Evolutionary conservation across 2,329 filamentous ascomycete genomes (phyloP), one percentile per base, ranked within the genome.

Genomic region (Trichoderma koningii): DNA sequence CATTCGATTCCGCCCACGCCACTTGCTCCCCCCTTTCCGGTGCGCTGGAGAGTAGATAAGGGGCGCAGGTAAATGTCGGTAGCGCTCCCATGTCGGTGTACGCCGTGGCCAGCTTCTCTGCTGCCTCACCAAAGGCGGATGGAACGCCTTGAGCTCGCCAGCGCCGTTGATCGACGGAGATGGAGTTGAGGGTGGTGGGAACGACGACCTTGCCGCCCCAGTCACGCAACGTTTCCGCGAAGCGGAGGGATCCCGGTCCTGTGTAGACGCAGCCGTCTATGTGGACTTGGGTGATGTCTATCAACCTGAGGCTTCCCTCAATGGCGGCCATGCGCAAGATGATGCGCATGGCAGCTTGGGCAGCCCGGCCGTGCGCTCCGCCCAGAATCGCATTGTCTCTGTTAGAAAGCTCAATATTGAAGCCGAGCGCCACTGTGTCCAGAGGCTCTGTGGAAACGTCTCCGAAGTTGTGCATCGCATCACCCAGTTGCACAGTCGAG

Each of bases 1-100:
- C 80, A 65, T 81, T 81, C 0, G 79, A 81, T 66, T 81, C 79
- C 0, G 76, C 77, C 77, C 79, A 81, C 0, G 72, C 77, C 3
- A 81, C 71, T 28, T 81, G 72, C 14, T 81, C 77, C 4, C 78
- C 79, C 0, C 55, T 14, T 15, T 55, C 64, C 0, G 71, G 71
- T 1, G 62, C 66, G 7, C 42, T 73, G 1, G 77, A 73, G 0
- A 81, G 74, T 3, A 74, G 70, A 62, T 82, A 82, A 0, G 80
- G 80, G 0, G 79, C 78, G 56, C 79, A 81, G 3, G 79, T 82
- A 59, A 79, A 81, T 2, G 73, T 80, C 10, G 74, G 73, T 1
- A 64, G 67, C 0, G 78, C 78, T 4, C 79, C 80, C 77, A 81
- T 78, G 5, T 71, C 70, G 0, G 76, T 60, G 60, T 80, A 81